phyloP scores from a whole-genome alignment of 2,329 filamentous ascomycete species.

The Graphiopsis chlorocephala region DNA sequence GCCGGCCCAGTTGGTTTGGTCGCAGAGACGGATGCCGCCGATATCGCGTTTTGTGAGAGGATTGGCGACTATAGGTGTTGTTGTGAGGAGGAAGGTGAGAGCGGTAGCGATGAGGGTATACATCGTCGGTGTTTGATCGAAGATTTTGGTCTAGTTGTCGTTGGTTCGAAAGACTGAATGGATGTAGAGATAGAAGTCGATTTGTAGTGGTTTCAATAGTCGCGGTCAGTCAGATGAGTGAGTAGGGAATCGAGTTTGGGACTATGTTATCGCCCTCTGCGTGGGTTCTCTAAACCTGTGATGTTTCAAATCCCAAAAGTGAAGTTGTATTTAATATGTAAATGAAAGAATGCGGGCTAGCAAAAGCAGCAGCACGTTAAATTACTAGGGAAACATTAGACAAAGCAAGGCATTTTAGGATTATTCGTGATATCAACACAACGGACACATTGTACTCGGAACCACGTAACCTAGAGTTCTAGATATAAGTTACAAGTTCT shows the following conservation, averaged over 20 bases:
- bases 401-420: neutral
- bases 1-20: conserved; percentile 28
- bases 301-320: neutral
- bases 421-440: neutral
- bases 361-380: neutral
- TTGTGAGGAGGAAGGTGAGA: neutral
- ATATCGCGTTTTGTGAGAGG: conserved; percentile 21
- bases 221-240: neutral
- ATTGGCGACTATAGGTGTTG: neutral
- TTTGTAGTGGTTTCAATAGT: neutral
- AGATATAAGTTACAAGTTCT: too few species aligned
- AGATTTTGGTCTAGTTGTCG: neutral
- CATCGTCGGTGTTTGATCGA: neutral
- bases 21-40: conserved; percentile 34
- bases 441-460: neutral
- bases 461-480: too few species aligned
- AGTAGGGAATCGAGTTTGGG: neutral
- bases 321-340: neutral
- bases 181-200: neutral
- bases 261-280: too few species aligned
- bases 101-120: neutral
- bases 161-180: too few species aligned
- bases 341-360: neutral
- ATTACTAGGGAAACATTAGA: neutral
- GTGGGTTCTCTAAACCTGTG: too few species aligned